These are phyloP conservation scores for Lachancea quebecensis DNA, from an alignment of 805 yeast species.

Conservation along the genomic window DNA sequence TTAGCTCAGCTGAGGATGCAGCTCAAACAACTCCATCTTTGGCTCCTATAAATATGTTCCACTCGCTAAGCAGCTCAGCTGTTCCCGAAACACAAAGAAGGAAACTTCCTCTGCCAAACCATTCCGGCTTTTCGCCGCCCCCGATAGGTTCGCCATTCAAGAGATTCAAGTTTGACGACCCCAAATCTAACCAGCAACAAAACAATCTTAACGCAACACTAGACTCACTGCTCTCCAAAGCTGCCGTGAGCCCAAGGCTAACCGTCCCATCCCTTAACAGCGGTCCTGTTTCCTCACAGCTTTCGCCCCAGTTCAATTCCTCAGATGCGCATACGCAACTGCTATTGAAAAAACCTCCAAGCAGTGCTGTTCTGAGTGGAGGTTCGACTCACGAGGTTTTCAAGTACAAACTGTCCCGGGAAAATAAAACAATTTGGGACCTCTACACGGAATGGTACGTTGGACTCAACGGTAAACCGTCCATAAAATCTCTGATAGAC, in stretches of 20 bases:
- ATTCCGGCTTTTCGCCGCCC: conserved; percentile 6
- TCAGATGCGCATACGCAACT: conserved; percentile 10
- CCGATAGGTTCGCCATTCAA: conserved; percentile 7
- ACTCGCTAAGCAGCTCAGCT: conserved; percentile 7
- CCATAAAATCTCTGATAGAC: conserved; percentile 29
- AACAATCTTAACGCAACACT: conserved; percentile 16
- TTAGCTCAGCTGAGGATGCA: conserved; percentile 17
- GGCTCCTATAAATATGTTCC: conserved; percentile 16
- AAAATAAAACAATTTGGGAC: conserved; percentile 34
- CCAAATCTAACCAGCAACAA: conserved; percentile 2
- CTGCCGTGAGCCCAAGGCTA: conserved; percentile 19
- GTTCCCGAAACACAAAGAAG: conserved; percentile 7
- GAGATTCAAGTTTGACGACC: conserved; percentile 8
- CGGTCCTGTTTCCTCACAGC: conserved; percentile 6
- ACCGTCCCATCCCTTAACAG: conserved; percentile 8
- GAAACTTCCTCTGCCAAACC: conserved; percentile 9
- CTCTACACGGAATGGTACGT: conserved; percentile 34
- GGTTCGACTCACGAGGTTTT: conserved; percentile 15
- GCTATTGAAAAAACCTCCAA: background rate
- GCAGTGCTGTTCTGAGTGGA: conserved; percentile 15
- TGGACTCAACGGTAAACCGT: conserved; percentile 30
- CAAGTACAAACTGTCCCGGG: conserved; percentile 33
- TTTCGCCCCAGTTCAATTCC: conserved; percentile 4
- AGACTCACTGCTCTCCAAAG: conserved; percentile 25
- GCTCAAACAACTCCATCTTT: conserved; percentile 13